Evolutionary conservation across 257 asterid species (phyloP).

Genomic region (Solanum stenotomum): DNA sequence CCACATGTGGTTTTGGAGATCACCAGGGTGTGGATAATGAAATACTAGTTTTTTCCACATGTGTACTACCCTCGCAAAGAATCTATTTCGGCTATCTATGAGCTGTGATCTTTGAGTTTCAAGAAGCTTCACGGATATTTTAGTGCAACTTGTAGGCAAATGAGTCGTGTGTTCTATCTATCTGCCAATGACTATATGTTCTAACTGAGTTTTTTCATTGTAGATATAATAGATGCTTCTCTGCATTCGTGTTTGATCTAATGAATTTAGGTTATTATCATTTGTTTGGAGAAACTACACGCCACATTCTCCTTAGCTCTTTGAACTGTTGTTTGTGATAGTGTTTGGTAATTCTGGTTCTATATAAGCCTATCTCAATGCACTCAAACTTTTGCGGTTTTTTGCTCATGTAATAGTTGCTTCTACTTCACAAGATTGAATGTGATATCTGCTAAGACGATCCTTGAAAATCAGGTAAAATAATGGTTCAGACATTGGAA

Average conservation of each 20-base stretch:
- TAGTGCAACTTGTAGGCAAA: not conserved
- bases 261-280: not conserved
- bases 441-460: not conserved
- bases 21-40: not conserved
- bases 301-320: not conserved
- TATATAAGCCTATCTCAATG: too few relatives aligned
- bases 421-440: not conserved
- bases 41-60: not conserved
- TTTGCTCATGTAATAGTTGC: not conserved
- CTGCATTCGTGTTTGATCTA: not conserved
- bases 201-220: not conserved
- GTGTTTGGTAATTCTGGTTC: not conserved
- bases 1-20: not conserved
- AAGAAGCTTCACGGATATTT: not conserved
- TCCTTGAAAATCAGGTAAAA: not conserved
- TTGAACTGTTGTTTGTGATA: not conserved
- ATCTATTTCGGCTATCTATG: not conserved
- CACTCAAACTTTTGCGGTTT: too few relatives aligned
- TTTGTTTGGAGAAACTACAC: not conserved
- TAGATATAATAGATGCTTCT: not conserved
- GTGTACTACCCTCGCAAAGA: not conserved
- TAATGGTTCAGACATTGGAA: conserved; percentile 61
- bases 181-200: not conserved
- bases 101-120: not conserved
- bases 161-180: not conserved